Base-by-base conservation (phyloP, 371 early-diverging fungal genomes). In the Dentiscutata heterogama region DNA sequence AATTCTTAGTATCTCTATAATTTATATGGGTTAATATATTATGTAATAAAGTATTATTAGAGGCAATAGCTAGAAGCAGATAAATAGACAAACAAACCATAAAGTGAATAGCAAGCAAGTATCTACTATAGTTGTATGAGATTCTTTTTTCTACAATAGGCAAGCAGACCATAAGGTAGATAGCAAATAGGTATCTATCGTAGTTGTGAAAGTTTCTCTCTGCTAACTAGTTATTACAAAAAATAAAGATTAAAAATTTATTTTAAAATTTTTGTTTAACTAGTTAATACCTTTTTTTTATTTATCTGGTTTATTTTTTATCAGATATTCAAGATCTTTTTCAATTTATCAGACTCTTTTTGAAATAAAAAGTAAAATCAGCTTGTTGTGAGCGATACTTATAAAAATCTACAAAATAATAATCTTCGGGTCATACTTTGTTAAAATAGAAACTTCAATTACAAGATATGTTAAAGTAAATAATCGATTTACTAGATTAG, bases 31-130 rank as follows among this genome's bases (percentile, higher is more conserved):
- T 39, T 77, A 61, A 77, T 13, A 35, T 63, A 77, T 61, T 11
- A n/a, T 77, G 35, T 77, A n/a, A 63, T 31, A 31, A 77, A 46
- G 64, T 2, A 74, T 31, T 27, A 74, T 27, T 74, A 74, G 51
- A 74, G 64, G 77, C 77, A 77, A n/a, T 77, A 39, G 64, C 64
- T 77, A 77, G 63, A 77, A 35, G 64, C 46, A 77, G 8, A n/a
- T 64, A 77, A 77, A 77, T 64, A 64, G 77, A 29, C 77, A 77
- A 77, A 46, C 77, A 77, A 42, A 77, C 77, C 77, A 25, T 77
- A 77, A 77, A 20, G 46, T 77, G 27, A 27, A 77, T 64, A 77
- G 77, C 77, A 63, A 77, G 77, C 77, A 77, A 64, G 64, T 77
- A 64, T 77, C 29, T 50, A 77, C 77, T 64, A n/a, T 77, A 77